phyloP scores from a whole-genome alignment of 495 filamentous ascomycete species.

The Hapsidospora chrysogenum region DNA sequence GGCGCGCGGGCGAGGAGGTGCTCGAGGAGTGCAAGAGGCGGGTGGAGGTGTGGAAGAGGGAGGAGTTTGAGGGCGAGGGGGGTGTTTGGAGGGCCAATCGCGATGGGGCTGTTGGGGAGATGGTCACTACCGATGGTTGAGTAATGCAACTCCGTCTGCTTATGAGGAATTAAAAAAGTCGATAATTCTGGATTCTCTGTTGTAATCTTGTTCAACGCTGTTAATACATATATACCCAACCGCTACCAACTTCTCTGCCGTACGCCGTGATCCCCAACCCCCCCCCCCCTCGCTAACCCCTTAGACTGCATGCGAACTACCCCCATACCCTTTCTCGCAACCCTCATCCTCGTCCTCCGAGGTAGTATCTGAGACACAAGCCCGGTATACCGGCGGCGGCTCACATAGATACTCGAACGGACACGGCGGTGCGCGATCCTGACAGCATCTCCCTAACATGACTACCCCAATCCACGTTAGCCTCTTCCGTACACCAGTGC shows the following conservation, averaged over 20 bases:
- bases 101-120: constrained; percentile 53
- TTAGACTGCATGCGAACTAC: not conserved
- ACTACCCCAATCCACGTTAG: not conserved
- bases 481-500: no score
- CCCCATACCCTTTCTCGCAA: no score
- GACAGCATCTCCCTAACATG: not conserved
- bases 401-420: constrained; percentile 1
- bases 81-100: constrained; percentile 84
- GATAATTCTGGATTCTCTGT: not conserved
- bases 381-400: constrained; percentile 1
- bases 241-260: not conserved
- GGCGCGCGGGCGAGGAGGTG: constrained; percentile 78
- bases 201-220: not conserved
- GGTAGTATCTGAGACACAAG: no score
- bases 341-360: no score
- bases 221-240: no score
- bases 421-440: not conserved
- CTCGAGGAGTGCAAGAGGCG: constrained; percentile 72
- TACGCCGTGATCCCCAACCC: not conserved
- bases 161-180: constrained; percentile 7
- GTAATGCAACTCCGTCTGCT: no score
- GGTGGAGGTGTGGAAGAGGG: constrained; percentile 91
- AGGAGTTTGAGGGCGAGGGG: constrained; percentile 68
- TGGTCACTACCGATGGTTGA: no score
- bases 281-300: no score